Base-by-base conservation (phyloP, 306 rosid genomes). In the Rosa rugosa region DNA sequence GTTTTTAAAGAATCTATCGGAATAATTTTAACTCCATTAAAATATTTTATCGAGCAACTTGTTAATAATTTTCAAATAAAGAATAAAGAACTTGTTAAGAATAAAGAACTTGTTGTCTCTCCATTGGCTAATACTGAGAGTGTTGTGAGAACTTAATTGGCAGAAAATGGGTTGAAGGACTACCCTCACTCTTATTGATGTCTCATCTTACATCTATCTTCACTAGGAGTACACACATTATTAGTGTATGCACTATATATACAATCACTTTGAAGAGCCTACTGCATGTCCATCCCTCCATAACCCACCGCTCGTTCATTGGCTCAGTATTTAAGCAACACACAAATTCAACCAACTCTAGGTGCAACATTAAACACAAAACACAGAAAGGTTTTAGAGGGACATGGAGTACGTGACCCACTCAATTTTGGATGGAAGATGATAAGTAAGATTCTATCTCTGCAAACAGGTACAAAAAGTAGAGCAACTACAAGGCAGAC, bases 371-470 rank as follows among this genome's bases (percentile, higher is more conserved):
- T 10, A 45, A n/a, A 38, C 18, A 14, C 53, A 38, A 10, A 3
- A 36, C 45, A 34, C 22, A 5, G 20, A 16, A 64, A 36, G 62
- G 18, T 22, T 45, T 18, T 57, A 8, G 53, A 40, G n/a, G 31
- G 54, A 51, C 8, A 45, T 23, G 5, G 31, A 68, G 12, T 25
- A 5, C n/a, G 34, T 64, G 69, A 64, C 71, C 71, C 57, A 25
- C 40, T 23, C 66, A 25, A 8, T 14, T 22, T 54, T 68, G 80
- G 73, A 77, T 77, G 73, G 66, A 25, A 42, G 74, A 38, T 49
- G 38, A 34, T 22, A 10, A 36, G 65, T 40, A 13, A 57, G 49
- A 62, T 41, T 46, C 54, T 8, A 38, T 74, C 46, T n/a, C 65
- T 40, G 77, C 53, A 41, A 74, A 42, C 41, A 13, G 69, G 54